Base-by-base conservation (phyloP, 345 rosid species). In the Salix koriyanagi region DNA sequence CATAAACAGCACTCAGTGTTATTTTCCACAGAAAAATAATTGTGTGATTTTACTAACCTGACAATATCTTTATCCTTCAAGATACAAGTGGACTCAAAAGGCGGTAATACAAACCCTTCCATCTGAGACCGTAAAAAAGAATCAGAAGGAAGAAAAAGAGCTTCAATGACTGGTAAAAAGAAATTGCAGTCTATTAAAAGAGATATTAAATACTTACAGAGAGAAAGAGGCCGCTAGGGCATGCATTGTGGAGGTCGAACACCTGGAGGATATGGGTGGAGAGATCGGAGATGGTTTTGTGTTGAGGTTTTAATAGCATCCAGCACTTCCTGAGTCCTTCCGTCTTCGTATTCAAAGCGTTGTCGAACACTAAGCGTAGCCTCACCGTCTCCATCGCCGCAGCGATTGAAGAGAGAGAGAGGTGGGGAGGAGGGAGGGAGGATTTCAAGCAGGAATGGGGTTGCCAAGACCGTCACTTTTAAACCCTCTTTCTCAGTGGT, bases 101-200 rank as follows among this genome's bases (percentile, higher is more conserved):
- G 88, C 5, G 98, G 99, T 71, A 96, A 82, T 81, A 80, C 91
- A 79, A 92, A 94, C 9, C 94, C 97, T 74, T 94, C 97, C 99
- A 96, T 96, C 99, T 95, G 87, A 66, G 83, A 83, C 3, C n/a
- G 50, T 58, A 79, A 77, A 41, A 26, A 1, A 32, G 32, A 64
- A 21, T 26, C 26, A 61, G 37, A 16, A 36, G 42, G 16, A 61
- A 73, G n/a, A 9, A 46, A 26, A 69, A 23, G 25, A 62, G 69
- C 23, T 19, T 41, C 21, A 60, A 26, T 39, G 25, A 25, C 13
- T 26, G 28, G 12, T 15, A 16, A 30, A 71, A 42, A 44, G 5
- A n/a, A 2, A 39, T 36, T 66, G 16, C 41, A 23, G 54, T 1
- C 2, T 1, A 7, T 7, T 21, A 41, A 42, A 42, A 0, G 30